Percentiles rank a stretch among this genome's conserved stretches.
phyloP scores from a whole-genome alignment of 2,329 filamentous ascomycete genomes.

The Fusarium sp. region DNA sequence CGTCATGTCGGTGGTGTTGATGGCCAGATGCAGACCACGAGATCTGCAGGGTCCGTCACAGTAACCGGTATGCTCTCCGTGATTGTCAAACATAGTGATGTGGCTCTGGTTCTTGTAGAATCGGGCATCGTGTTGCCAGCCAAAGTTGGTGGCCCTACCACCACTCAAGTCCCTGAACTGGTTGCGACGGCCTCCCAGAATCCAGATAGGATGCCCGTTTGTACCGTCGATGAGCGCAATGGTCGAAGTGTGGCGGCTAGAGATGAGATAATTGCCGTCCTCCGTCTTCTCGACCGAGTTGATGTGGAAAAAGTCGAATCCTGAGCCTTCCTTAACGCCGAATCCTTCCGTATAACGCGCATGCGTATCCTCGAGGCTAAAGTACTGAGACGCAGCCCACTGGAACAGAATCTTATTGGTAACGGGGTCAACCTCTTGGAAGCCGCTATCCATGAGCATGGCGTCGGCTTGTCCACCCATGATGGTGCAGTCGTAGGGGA shows the following conservation, averaged over 20 bases:
- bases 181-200: slow-evolving; percentile 50
- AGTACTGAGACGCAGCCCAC: slow-evolving; percentile 51
- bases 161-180: slow-evolving; percentile 50
- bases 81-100: slow-evolving; percentile 55
- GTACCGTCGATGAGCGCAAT: slow-evolving; percentile 46
- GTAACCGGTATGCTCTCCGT: slow-evolving; percentile 46
- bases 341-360: slow-evolving; percentile 44
- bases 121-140: slow-evolving; percentile 54
- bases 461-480: slow-evolving; percentile 48
- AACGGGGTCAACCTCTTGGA: slow-evolving; percentile 53
- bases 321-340: slow-evolving; percentile 44
- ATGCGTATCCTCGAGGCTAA: slow-evolving; percentile 41
- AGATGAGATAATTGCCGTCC: slow-evolving; percentile 53
- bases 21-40: slow-evolving; percentile 46
- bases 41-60: slow-evolving; percentile 45
- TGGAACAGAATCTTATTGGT: slow-evolving; percentile 53
- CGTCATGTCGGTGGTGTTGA: slow-evolving; percentile 46
- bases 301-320: slow-evolving; percentile 54
- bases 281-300: slow-evolving; percentile 48
- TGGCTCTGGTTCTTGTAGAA: slow-evolving; percentile 45
- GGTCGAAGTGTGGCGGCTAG: slow-evolving; percentile 47
- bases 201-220: slow-evolving; percentile 50
- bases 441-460: slow-evolving; percentile 50
- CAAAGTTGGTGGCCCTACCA: slow-evolving; percentile 50
- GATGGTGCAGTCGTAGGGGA: slow-evolving; percentile 45